phyloP scores from a whole-genome alignment of 441 rosid species.

The Syzygium syzygioides region DNA sequence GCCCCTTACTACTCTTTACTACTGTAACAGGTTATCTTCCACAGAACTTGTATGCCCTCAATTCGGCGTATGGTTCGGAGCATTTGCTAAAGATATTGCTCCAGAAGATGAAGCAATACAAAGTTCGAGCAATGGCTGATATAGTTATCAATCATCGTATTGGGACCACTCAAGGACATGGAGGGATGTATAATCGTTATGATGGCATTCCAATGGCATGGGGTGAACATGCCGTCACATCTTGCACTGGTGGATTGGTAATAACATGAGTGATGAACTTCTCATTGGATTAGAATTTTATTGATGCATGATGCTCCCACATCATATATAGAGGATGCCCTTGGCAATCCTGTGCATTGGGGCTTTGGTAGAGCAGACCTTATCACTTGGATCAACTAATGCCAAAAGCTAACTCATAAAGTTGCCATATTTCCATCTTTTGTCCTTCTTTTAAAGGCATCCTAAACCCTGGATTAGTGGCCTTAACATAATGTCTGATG shows the following conservation, averaged over 20 bases:
- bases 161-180: constrained; percentile 80
- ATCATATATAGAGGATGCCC: background rate
- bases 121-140: constrained; percentile 94
- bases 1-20: background rate
- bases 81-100: constrained; percentile 60
- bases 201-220: constrained; percentile 82
- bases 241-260: constrained; percentile 91
- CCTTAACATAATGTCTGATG: background rate
- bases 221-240: constrained; percentile 88
- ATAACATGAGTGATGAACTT: background rate
- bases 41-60: constrained; percentile 73
- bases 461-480: background rate
- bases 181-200: constrained; percentile 81
- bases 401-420: background rate
- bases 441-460: background rate
- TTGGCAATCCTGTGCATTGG: background rate
- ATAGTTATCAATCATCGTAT: constrained; percentile 91
- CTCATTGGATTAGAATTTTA: background rate
- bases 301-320: background rate
- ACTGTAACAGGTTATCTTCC: constrained; percentile 75
- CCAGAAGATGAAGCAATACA: constrained; percentile 62
- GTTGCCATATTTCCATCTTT: background rate
- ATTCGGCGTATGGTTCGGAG: constrained; percentile 88
- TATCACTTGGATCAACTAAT: background rate
- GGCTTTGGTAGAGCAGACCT: background rate